Evolutionary conservation across 1,284 basidiomycete species (phyloP), one percentile per base, ranked within the genome.

Genomic region (Vanrija humicola): DNA sequence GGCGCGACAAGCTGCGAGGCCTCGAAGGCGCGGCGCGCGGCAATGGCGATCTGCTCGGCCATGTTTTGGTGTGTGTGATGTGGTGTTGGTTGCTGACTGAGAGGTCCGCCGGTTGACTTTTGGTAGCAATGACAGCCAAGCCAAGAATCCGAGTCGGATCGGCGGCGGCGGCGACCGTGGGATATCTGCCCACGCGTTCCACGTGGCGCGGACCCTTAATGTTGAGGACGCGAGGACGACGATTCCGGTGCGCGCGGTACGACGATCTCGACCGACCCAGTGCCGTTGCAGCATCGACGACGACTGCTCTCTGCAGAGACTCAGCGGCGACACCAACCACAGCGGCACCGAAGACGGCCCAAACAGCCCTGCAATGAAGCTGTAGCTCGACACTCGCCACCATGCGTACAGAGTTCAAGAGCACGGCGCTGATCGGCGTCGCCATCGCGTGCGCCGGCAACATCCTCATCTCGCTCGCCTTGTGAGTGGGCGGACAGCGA

Each of bases 381-480:
- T 34, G 34, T 34, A 34, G 12, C 34, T 6, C 19, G 19, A 43
- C 42, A 18, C 42, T 28, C 45, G 29, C 8, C 14, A 43, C 16
- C 18, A 43, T 43, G 43, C 40, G 40, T 42, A 42, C n/a, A 42
- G n/a, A 42, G 40, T 21, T 18, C n/a, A 18, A 21, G 40, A 42
- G 40, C 19, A n/a, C 67, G 15, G 84, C 86, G 3, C 78, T 85
- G 64, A 86, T 90, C 58, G 93, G 93, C 34, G 93, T 96, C 43
- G 81, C 82, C 12, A 85, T 94, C 49, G 88, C 92, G 5, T 83
- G 95, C 50, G 80, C 82, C 1, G 93, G 92, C 46, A 96, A 96
- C 70, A 74, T 94, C 6, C 83, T 96, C 60, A 94, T 97, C 63
- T 89, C 88, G 12, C 81, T 95, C 1, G 93, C 92, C 3, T 81